These are phyloP conservation scores for Rhynchosporium graminicola DNA, from an alignment of 2,329 filamentous ascomycete genomes.

Conservation along the genomic window DNA sequence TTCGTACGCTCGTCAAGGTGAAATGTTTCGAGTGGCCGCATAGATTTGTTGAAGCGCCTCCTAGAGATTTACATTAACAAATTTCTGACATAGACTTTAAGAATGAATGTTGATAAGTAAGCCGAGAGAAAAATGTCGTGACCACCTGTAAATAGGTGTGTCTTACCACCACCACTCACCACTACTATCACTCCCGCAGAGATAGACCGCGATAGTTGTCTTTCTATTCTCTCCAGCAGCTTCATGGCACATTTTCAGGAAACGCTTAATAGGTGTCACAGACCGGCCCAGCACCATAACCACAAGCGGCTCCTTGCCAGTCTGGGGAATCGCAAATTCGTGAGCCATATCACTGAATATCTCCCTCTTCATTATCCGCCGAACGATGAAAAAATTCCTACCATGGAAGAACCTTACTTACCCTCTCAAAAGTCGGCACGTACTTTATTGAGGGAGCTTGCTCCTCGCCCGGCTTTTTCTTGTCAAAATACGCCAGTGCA, in stretches of 20 bases:
- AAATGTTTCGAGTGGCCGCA: slow-evolving; percentile 52
- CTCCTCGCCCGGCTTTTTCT: slow-evolving; percentile 29
- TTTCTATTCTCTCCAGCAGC: slow-evolving; percentile 51
- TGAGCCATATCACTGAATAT: slow-evolving; percentile 36
- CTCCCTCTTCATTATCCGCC: slow-evolving; percentile 38
- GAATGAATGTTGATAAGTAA: not conserved
- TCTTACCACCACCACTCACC: not conserved
- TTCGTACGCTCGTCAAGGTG: slow-evolving; percentile 51
- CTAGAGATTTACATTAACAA: slow-evolving; percentile 24
- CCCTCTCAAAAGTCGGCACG: slow-evolving; percentile 47
- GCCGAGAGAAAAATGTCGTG: not conserved
- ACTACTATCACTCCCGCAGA: slow-evolving; percentile 41
- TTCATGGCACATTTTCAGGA: slow-evolving; percentile 50
- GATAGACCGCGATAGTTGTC: slow-evolving; percentile 53
- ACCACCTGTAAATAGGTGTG: not conserved
- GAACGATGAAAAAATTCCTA: slow-evolving; percentile 48
- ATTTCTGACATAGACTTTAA: not conserved
- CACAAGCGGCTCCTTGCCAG: slow-evolving; percentile 47
- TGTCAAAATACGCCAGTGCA: slow-evolving; percentile 46
- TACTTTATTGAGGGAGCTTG: slow-evolving; percentile 46
- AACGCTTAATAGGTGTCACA: slow-evolving; percentile 49
- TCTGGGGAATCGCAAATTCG: slow-evolving; percentile 48
- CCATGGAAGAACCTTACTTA: slow-evolving; percentile 51
- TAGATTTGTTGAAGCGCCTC: slow-evolving; percentile 52
- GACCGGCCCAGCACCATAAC: slow-evolving; percentile 54